Conservation (phyloP, 1,139 yeast species). For the Scheffersomyces cryptocercus region DNA sequence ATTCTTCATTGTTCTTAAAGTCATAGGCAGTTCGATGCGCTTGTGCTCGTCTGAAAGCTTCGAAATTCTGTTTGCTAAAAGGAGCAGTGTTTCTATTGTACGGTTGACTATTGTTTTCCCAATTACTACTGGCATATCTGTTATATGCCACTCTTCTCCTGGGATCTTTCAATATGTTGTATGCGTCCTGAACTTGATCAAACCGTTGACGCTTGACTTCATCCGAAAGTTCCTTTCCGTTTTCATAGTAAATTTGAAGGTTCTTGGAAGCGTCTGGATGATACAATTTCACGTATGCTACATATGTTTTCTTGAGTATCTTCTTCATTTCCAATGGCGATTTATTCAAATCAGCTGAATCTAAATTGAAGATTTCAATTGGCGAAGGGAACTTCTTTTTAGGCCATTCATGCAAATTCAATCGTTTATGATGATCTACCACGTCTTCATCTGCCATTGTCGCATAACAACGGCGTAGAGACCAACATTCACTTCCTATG, state of each 20-base stretch:
- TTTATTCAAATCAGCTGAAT: slow-evolving; percentile 16
- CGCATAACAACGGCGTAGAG: not conserved
- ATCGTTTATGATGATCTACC: slow-evolving; percentile 21
- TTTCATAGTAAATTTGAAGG: slow-evolving; percentile 25
- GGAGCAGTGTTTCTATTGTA: slow-evolving; percentile 7
- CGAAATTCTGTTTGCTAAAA: slow-evolving; percentile 14
- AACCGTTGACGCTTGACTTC: slow-evolving; percentile 60
- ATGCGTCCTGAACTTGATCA: slow-evolving; percentile 71
- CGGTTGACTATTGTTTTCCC: slow-evolving; percentile 19
- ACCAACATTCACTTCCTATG: not conserved
- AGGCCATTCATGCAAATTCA: slow-evolving; percentile 58
- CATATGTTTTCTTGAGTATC: slow-evolving; percentile 55
- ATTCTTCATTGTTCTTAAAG: slow-evolving; percentile 43
- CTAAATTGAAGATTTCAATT: slow-evolving; percentile 65
- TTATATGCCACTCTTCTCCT: slow-evolving; percentile 36
- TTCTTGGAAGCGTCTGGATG: slow-evolving; percentile 73
- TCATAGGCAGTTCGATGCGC: slow-evolving; percentile 35
- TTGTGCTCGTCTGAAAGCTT: slow-evolving; percentile 39
- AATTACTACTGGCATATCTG: slow-evolving; percentile 25
- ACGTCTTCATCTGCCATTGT: not conserved
- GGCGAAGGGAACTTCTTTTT: slow-evolving; percentile 61
- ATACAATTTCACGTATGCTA: slow-evolving; percentile 70
- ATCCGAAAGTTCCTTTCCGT: slow-evolving; percentile 28
- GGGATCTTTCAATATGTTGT: slow-evolving; percentile 66
- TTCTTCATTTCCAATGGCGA: slow-evolving; percentile 39